Percentiles rank a stretch among this genome's conserved stretches.
Conservation (phyloP, 345 rosid species). For the Eucalyptus sp. region DNA sequence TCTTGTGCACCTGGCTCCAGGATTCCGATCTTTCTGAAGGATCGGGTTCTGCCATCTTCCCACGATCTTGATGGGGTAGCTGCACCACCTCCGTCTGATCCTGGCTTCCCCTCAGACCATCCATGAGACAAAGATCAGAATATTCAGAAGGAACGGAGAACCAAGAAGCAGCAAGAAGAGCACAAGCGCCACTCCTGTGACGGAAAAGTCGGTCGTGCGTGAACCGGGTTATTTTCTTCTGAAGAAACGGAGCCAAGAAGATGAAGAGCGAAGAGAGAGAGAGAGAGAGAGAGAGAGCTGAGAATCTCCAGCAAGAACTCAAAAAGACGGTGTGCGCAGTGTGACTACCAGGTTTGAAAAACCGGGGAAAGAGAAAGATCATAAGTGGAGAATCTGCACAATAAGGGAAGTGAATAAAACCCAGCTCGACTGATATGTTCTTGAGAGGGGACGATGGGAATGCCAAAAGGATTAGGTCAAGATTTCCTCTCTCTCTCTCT, state of each 20-base stretch:
- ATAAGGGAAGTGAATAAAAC: background rate
- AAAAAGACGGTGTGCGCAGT: background rate
- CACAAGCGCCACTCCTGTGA: background rate
- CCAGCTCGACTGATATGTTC: background rate
- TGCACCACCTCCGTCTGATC: background rate
- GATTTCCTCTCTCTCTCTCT: background rate
- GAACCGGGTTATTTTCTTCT: background rate
- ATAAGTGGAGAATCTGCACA: background rate
- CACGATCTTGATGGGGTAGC: background rate
- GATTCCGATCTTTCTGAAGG: background rate
- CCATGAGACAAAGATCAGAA: background rate
- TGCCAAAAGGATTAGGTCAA: background rate
- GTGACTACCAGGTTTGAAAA: background rate
- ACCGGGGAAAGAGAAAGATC: background rate
- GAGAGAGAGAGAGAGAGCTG: background rate
- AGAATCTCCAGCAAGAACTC: background rate
- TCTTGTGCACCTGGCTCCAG: background rate
- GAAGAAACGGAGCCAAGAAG: constrained; percentile 31
- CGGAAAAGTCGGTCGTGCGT: background rate
- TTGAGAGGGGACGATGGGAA: background rate
- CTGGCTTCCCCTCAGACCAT: background rate
- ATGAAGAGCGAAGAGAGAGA: background rate
- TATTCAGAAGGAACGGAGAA: background rate
- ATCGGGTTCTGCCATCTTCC: background rate
- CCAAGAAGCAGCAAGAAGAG: background rate